phyloP scores from a whole-genome alignment of 345 rosid genomes.

The Syzygium aqueum region DNA sequence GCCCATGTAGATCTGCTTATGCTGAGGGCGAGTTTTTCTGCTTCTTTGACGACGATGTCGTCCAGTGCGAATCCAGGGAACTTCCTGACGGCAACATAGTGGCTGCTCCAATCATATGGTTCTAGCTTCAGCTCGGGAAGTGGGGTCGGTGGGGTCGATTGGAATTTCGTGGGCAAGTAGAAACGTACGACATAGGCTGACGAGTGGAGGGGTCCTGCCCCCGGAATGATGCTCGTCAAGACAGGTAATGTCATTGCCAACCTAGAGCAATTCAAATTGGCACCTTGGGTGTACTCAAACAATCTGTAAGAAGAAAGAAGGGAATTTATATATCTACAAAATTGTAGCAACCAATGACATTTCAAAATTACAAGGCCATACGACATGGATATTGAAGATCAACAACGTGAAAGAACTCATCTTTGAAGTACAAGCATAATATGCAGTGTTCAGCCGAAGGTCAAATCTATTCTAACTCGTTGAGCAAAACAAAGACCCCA shows the following conservation, averaged over 20 bases:
- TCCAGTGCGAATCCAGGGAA: conserved; percentile 57
- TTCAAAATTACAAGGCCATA: neutral
- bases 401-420: neutral
- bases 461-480: neutral
- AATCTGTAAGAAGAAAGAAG: conserved; percentile 18
- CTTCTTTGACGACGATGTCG: conserved; percentile 30
- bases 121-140: conserved; percentile 42
- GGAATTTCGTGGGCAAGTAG: conserved; percentile 51
- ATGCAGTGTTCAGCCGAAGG: neutral
- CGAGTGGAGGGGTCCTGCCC: conserved; percentile 51
- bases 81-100: conserved; percentile 48
- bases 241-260: conserved; percentile 48
- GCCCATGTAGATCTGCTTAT: conserved; percentile 46
- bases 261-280: conserved; percentile 55
- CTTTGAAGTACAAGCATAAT: neutral
- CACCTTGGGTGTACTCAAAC: conserved; percentile 59
- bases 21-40: conserved; percentile 43
- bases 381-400: neutral
- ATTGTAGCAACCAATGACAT: neutral
- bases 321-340: neutral
- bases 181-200: conserved; percentile 42
- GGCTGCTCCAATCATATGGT: conserved; percentile 30
- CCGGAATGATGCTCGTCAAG: conserved; percentile 51
- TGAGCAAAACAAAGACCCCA: neutral
- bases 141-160: conserved; percentile 45